Conservation (phyloP, 352 stramenopile species). For the Thalassiosira livingstoniorum region DNA sequence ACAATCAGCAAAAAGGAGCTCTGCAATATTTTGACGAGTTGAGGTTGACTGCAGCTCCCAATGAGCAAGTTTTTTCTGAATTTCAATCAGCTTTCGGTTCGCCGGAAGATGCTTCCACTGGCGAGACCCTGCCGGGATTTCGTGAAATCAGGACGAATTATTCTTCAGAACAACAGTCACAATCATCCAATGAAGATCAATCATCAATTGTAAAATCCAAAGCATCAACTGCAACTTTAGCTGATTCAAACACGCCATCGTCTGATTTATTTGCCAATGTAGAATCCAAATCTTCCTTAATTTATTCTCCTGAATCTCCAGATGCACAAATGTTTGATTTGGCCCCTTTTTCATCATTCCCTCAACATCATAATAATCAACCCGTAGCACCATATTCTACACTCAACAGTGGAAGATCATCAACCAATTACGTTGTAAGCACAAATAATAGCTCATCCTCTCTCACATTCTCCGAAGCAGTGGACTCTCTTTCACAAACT, state of each 20-base stretch:
- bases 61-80: no score
- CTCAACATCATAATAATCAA: background rate
- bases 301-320: no score
- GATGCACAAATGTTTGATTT: constrained; percentile 43
- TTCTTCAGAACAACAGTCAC: background rate
- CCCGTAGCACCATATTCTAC: no score
- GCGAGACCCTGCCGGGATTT: background rate
- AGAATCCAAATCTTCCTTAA: no score
- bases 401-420: no score
- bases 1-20: background rate
- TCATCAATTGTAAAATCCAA: background rate
- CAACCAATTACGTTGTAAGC: background rate
- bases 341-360: constrained; percentile 10
- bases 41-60: background rate
- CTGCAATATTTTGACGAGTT: background rate
- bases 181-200: background rate
- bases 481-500: constrained; percentile 7
- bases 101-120: no score
- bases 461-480: constrained; percentile 8
- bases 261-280: constrained; percentile 20
- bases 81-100: no score
- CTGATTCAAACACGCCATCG: background rate
- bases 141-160: background rate
- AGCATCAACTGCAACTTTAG: background rate
- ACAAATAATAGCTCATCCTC: constrained; percentile 5